These are phyloP conservation scores for Fusarium mangiferae DNA, from an alignment of 2,329 filamentous ascomycete species.

Conservation along the genomic window DNA sequence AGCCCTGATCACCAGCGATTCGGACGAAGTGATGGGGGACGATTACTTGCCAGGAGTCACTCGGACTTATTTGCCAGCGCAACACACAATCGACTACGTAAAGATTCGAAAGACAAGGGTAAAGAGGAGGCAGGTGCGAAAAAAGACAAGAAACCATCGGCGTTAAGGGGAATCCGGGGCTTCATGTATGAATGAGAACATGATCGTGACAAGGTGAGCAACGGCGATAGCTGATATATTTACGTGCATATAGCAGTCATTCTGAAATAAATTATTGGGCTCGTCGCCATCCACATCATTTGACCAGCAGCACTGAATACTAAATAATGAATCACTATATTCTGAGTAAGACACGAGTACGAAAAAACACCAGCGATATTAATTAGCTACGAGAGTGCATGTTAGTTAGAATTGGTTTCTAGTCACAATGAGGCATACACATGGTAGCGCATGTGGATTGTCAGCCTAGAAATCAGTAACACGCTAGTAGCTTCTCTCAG, in stretches of 20 bases:
- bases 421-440: not conserved
- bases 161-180: slow-evolving; percentile 55
- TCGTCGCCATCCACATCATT: not conserved
- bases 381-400: not conserved
- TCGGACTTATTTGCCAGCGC: slow-evolving; percentile 52
- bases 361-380: not conserved
- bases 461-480: not conserved
- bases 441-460: not conserved
- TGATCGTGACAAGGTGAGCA: not conserved
- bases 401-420: not conserved
- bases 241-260: not conserved
- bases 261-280: not conserved
- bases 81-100: slow-evolving; percentile 58
- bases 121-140: slow-evolving; percentile 52
- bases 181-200: slow-evolving; percentile 47
- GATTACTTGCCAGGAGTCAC: slow-evolving; percentile 32
- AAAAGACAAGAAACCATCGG: slow-evolving; percentile 52
- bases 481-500: not conserved
- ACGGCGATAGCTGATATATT: not conserved
- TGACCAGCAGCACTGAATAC: not conserved
- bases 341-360: too few relatives aligned
- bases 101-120: slow-evolving; percentile 61
- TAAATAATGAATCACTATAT: not conserved
- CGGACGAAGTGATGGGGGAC: slow-evolving; percentile 56
- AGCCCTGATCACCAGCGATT: slow-evolving; percentile 57